phyloP scores from a whole-genome alignment of 495 filamentous ascomycete genomes.

The Neurospora africana region DNA sequence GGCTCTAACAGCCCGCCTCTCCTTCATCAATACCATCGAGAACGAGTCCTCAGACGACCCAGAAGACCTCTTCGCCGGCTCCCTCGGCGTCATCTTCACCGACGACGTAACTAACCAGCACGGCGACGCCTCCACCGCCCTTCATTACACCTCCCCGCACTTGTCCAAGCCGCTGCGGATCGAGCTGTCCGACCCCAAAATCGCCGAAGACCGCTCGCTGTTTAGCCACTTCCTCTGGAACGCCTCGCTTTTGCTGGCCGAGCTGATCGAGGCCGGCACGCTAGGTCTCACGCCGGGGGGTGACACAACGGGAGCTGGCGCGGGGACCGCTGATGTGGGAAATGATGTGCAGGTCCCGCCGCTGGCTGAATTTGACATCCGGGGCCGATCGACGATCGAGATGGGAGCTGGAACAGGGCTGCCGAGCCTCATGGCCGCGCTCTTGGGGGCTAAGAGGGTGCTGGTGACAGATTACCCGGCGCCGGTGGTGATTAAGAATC shows the following conservation, averaged over 20 bases:
- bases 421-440: constrained; percentile 53
- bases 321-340: not conserved
- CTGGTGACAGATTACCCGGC: constrained; percentile 71
- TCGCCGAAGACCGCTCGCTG: constrained; percentile 47
- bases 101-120: constrained; percentile 66
- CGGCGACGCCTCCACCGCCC: constrained; percentile 55
- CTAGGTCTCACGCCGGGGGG: constrained; percentile 13
- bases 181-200: constrained; percentile 42
- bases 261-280: constrained; percentile 47
- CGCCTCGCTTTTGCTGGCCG: constrained; percentile 59
- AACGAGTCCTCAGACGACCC: constrained; percentile 22
- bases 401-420: constrained; percentile 62
- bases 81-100: constrained; percentile 62
- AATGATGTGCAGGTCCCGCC: not conserved
- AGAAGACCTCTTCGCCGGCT: constrained; percentile 57
- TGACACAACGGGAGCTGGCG: not conserved
- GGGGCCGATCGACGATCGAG: constrained; percentile 34
- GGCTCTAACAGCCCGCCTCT: constrained; percentile 35
- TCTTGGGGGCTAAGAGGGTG: constrained; percentile 54
- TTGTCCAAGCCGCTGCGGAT: constrained; percentile 37
- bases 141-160: constrained; percentile 56
- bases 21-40: constrained; percentile 11
- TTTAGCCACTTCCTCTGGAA: constrained; percentile 89
- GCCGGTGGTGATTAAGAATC: constrained; percentile 46
- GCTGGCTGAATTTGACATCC: constrained; percentile 21